Base-by-base conservation (phyloP, 2,329 filamentous ascomycete genomes). In the Chalaropsis thielavioides region DNA sequence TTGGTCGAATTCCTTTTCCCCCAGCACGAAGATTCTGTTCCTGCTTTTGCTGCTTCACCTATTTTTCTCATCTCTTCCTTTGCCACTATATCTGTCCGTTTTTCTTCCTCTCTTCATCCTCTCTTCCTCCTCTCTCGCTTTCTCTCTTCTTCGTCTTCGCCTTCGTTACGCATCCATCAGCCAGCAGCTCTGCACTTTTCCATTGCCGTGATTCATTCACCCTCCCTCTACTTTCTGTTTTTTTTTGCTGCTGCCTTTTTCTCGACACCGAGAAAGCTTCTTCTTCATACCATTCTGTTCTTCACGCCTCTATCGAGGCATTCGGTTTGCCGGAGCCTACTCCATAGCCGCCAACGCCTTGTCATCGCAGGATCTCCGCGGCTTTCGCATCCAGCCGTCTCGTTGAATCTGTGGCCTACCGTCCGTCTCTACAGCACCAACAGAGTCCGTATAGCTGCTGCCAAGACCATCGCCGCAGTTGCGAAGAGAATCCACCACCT, bases 161-260 rank as follows among this genome's bases (percentile, higher is more conserved):
- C 19, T 41, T 40, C 27, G 61, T 61, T 8, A 46, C 15, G 19
- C 38, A 59, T 64, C 41, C 31, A 19, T 38, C 41, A 56, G n/a
- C 46, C 15, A 17, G 41, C 15, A 17, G 41, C 58, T 24, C n/a
- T 63, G 19, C 17, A 27, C 19, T 64, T 64, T 40, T 24, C 19
- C 27, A 51, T 27, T 38, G 44, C 61, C 15, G 24, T 35, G 7
- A 15, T 31, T 61, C 51, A 7, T 62, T 63, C 54, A 64, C 59
- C 62, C 72, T 71, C 72, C 72, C 73, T 74, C 75, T 71, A 71
- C 72, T 73, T 72, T 72, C 73, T 73, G 73, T 74, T 72, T 11
- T 19, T 13, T 17, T 24, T 24, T 51, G 46, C 46, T 51, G 46
- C 71, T 68, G 69, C 71, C 70, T 68, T 64, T 64, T 66, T 66